Evolutionary conservation across 257 asterid species (phyloP).

Genomic region (Solanum virginianum): DNA sequence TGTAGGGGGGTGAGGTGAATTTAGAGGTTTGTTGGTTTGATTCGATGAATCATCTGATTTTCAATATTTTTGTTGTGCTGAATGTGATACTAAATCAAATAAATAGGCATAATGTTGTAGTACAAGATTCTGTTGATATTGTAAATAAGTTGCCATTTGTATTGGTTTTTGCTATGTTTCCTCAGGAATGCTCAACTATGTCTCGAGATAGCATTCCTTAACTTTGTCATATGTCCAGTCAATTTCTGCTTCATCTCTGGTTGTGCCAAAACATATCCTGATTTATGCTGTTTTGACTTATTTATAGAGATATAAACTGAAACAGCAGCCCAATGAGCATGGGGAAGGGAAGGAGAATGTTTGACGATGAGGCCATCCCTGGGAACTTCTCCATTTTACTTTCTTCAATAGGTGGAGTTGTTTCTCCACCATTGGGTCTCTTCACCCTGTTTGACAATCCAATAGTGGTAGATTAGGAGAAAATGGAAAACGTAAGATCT

Average conservation of each 20-base stretch:
- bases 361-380: conserved; percentile 19
- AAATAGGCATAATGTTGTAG: not conserved
- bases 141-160: not conserved
- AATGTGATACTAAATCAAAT: not conserved
- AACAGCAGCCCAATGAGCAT: conserved; percentile 5
- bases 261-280: not conserved
- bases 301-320: conserved; percentile 1
- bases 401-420: conserved; percentile 26
- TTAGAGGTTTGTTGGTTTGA: not conserved
- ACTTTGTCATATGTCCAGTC: not conserved
- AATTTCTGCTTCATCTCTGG: not conserved
- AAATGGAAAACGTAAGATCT: not conserved
- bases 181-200: not conserved
- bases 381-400: conserved; percentile 11
- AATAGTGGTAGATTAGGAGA: not conserved
- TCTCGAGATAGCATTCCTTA: not conserved
- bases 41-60: not conserved
- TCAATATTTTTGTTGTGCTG: not conserved
- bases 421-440: conserved; percentile 14
- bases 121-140: not conserved
- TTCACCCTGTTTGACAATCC: conserved; percentile 24
- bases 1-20: not conserved
- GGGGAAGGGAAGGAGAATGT: conserved; percentile 15
- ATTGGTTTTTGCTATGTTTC: not conserved
- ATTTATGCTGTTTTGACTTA: not conserved